These are phyloP conservation scores for Talaromyces borbonicus DNA, from an alignment of 495 filamentous ascomycete species.

Conservation along the genomic window DNA sequence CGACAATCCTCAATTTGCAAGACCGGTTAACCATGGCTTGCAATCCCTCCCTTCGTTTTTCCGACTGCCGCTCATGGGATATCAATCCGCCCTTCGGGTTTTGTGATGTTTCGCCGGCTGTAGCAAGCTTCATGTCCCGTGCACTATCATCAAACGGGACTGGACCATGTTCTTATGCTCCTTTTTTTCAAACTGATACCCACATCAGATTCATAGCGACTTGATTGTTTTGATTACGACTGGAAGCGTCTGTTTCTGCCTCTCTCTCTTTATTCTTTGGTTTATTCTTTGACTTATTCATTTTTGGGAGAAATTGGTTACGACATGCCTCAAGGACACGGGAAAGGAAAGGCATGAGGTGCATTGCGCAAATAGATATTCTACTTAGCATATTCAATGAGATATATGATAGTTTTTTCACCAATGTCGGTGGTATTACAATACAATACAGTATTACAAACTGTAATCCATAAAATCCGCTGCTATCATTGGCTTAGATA, in stretches of 20 bases:
- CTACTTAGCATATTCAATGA: constrained; percentile 4
- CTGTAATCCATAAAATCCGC: not conserved
- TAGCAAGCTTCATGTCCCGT: constrained; percentile 2
- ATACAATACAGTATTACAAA: not conserved
- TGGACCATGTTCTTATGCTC: constrained; percentile 3
- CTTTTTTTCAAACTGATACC: constrained; percentile 8
- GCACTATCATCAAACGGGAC: constrained; percentile 6
- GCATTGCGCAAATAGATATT: constrained; percentile 3
- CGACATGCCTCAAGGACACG: not conserved
- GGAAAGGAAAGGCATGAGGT: not conserved
- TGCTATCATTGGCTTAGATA: not conserved
- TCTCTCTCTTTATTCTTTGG: constrained; percentile 6
- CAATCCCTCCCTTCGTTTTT: not conserved
- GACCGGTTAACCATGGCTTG: too few species aligned
- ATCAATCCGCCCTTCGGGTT: not conserved
- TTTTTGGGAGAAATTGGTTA: not conserved
- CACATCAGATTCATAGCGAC: constrained; percentile 7
- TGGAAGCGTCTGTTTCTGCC: not conserved
- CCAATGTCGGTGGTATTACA: not conserved
- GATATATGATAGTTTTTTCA: not conserved
- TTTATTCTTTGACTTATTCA: constrained; percentile 8
- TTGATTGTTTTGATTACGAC: constrained; percentile 8
- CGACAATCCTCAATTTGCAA: too few species aligned
- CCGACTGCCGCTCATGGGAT: constrained; percentile 1
- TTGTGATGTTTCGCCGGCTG: not conserved